Evolutionary conservation across 495 filamentous ascomycete genomes (phyloP).

Genomic region (Neurospora sp.): DNA sequence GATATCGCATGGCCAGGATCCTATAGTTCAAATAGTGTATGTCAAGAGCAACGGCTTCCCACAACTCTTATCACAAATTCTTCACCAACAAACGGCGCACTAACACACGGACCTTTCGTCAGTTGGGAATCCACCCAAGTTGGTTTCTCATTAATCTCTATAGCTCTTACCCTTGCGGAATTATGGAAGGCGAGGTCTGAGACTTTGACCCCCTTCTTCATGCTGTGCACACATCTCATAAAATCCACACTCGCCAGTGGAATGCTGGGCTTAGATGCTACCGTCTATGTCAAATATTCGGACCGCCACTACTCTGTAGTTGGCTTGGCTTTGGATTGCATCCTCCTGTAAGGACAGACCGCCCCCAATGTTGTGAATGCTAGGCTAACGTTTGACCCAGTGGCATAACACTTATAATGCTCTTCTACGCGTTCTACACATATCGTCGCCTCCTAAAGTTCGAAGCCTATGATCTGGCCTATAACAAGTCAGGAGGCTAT

Average conservation of each 20-base stretch:
- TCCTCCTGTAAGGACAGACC: conserved; percentile 23
- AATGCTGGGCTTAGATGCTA: conserved; percentile 35
- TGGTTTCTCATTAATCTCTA: conserved; percentile 29
- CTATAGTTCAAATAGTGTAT: conserved; percentile 39
- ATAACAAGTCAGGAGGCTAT: conserved; percentile 7
- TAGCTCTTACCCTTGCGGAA: conserved; percentile 30
- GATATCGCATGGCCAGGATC: conserved; percentile 22
- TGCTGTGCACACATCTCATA: conserved; percentile 33
- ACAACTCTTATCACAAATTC: neutral
- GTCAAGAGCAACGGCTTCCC: conserved; percentile 4
- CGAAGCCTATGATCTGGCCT: conserved; percentile 31
- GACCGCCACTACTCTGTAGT: conserved; percentile 34
- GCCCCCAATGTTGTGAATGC: neutral
- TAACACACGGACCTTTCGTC: neutral
- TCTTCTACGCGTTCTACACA: conserved; percentile 28
- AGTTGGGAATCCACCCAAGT: conserved; percentile 41
- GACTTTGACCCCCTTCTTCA: conserved; percentile 33
- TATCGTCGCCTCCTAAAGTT: conserved; percentile 33
- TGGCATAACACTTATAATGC: conserved; percentile 21
- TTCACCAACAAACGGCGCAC: neutral
- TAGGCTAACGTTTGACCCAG: conserved; percentile 8
- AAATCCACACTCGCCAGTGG: conserved; percentile 32
- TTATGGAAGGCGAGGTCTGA: conserved; percentile 32
- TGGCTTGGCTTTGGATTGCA: conserved; percentile 32
- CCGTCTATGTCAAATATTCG: conserved; percentile 24